These are phyloP conservation scores for Rhizopogon hawkerae DNA, from an alignment of 1,284 basidiomycete species.

Conservation along the genomic window DNA sequence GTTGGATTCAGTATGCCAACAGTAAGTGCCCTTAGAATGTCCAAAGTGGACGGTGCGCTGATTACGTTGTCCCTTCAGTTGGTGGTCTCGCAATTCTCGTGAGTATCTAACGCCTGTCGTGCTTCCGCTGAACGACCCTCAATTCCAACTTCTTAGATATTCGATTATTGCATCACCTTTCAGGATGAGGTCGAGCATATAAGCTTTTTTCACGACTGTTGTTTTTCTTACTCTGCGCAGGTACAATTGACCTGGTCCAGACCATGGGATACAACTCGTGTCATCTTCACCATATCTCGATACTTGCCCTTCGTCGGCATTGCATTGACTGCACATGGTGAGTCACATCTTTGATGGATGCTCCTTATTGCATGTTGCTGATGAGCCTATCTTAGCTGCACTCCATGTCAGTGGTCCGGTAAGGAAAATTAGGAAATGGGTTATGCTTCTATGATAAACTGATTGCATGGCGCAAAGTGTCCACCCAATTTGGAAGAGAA, in stretches of 20 bases:
- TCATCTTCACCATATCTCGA: slow-evolving; percentile 14
- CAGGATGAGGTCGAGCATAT: slow-evolving; percentile 13
- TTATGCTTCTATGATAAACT: not conserved
- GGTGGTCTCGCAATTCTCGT: slow-evolving; percentile 14
- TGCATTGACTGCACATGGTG: slow-evolving; percentile 13
- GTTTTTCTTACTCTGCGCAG: slow-evolving; percentile 3
- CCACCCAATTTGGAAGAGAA: not conserved
- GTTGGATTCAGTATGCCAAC: slow-evolving; percentile 11
- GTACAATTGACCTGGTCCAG: slow-evolving; percentile 15
- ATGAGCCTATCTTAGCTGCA: slow-evolving; percentile 8
- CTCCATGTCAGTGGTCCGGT: slow-evolving; percentile 4
- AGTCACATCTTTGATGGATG: not conserved
- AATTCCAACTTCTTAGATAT: slow-evolving; percentile 8
- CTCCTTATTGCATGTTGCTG: not conserved
- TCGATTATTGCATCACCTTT: slow-evolving; percentile 15
- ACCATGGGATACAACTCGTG: slow-evolving; percentile 13
- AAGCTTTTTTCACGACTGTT: not conserved
- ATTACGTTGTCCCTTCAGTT: slow-evolving; percentile 1
- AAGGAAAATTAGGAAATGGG: not conserved
- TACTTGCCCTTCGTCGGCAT: slow-evolving; percentile 16
- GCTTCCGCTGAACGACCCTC: too few relatives aligned
- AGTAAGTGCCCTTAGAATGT: slow-evolving; percentile 1
- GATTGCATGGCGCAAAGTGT: slow-evolving; percentile 7
- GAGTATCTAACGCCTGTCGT: not conserved
- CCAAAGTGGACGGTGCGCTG: not conserved